Conservation (phyloP, 2,329 filamentous ascomycete genomes). For the Meredithiella fracta region DNA sequence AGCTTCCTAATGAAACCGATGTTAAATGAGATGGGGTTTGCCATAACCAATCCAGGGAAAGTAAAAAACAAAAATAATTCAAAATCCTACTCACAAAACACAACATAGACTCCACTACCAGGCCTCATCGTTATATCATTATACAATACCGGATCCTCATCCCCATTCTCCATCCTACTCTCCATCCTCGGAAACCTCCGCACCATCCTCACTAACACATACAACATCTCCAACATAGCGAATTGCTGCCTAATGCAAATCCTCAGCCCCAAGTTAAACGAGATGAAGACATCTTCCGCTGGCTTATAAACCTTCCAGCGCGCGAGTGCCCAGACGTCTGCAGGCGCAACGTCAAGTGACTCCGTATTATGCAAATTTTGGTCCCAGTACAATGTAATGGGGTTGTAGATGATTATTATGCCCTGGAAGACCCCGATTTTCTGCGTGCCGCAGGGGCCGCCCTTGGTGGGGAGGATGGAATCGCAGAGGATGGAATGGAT, state of each 20-base stretch:
- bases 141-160: conserved; percentile 31
- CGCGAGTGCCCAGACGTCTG: conserved; percentile 44
- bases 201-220: conserved; percentile 54
- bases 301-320: conserved; percentile 49
- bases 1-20: too few relatives aligned
- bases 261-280: conserved; percentile 58
- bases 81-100: conserved; percentile 34
- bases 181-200: conserved; percentile 53
- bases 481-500: conserved; percentile 54
- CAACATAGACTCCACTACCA: conserved; percentile 40
- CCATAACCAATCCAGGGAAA: too few relatives aligned
- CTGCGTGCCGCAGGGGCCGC: conserved; percentile 42
- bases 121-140: conserved; percentile 45
- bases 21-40: too few relatives aligned
- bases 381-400: conserved; percentile 58
- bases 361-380: conserved; percentile 23
- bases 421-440: conserved; percentile 52
- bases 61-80: too few relatives aligned
- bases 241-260: conserved; percentile 72
- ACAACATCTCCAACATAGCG: conserved; percentile 59
- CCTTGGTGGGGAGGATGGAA: conserved; percentile 58
- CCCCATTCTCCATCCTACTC: conserved; percentile 41
- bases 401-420: conserved; percentile 47
- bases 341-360: conserved; percentile 25
- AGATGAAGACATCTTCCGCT: conserved; percentile 53